Conservation (phyloP, 169 alveolate genomes). For the Eimeria praecox region DNA sequence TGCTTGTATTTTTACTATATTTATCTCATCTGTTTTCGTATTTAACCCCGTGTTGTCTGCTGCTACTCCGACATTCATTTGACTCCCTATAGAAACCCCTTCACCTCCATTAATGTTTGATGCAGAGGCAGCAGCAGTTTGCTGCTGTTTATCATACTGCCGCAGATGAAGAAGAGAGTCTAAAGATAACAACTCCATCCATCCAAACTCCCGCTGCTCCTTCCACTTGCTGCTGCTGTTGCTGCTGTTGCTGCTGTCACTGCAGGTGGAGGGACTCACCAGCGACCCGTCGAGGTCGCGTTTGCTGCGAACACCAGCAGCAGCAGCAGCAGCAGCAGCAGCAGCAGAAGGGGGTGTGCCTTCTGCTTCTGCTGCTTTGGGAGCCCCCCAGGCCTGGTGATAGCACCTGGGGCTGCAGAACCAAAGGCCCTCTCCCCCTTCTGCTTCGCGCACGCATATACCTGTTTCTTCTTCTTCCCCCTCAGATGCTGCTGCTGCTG, state of each 20-base stretch:
- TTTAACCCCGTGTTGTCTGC: not conserved
- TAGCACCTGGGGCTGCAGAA: slow-evolving; percentile 54
- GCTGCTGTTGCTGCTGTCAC: slow-evolving; percentile 28
- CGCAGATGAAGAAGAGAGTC: slow-evolving; percentile 17
- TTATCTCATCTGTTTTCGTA: not conserved
- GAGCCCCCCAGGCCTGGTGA: slow-evolving; percentile 38
- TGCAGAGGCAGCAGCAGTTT: not conserved
- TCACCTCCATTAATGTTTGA: not conserved
- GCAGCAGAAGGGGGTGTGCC: not conserved
- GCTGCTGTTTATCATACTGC: slow-evolving; percentile 12
- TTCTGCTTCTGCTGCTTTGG: not conserved
- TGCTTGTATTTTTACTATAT: not conserved
- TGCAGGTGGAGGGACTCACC: not conserved
- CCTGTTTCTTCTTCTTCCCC: not conserved
- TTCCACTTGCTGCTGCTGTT: slow-evolving; percentile 8
- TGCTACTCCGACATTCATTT: not conserved
- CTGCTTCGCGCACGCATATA: slow-evolving; percentile 18
- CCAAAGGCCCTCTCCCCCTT: slow-evolving; percentile 20
- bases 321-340: not conserved
- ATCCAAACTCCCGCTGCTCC: slow-evolving; percentile 55
- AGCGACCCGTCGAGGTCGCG: slow-evolving; percentile 42
- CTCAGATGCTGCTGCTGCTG: not conserved
- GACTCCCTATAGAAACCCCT: not conserved
- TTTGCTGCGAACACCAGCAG: not conserved
- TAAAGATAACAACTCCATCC: slow-evolving; percentile 32